Evolutionary conservation across 257 asterid genomes (phyloP).

Genomic region (Ballota nigra): DNA sequence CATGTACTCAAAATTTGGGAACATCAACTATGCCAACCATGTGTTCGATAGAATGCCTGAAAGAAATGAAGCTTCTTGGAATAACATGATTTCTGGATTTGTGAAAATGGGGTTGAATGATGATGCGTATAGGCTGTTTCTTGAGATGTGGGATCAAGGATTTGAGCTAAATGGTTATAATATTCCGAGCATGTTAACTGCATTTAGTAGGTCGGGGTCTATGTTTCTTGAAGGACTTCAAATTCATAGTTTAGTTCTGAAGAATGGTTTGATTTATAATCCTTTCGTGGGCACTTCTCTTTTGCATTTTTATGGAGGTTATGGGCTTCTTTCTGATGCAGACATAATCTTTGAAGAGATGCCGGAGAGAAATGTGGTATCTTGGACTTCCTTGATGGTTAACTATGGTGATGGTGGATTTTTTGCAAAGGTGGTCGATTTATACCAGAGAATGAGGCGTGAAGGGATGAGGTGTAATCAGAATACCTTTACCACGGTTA

Average conservation of each 20-base stretch:
- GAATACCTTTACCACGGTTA: conserved; percentile 67
- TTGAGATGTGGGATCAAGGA: conserved; percentile 58
- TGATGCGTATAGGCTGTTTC: conserved; percentile 53
- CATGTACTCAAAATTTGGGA: conserved; percentile 57
- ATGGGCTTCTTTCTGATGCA: conserved; percentile 51
- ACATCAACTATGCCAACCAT: conserved; percentile 36
- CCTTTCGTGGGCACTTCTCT: conserved; percentile 74
- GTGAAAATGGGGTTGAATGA: conserved; percentile 43
- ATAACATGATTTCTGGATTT: conserved; percentile 75
- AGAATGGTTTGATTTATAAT: conserved; percentile 56
- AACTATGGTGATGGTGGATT: conserved; percentile 52
- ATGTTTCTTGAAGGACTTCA: conserved; percentile 68
- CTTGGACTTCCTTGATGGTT: conserved; percentile 96
- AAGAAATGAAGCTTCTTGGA: conserved; percentile 76
- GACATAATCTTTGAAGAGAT: conserved; percentile 55
- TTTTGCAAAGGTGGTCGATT: conserved; percentile 37
- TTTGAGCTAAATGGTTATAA: conserved; percentile 51
- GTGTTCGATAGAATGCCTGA: conserved; percentile 80
- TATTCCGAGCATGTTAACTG: conserved; percentile 68
- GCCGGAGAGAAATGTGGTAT: conserved; percentile 80
- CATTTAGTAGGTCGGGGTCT: conserved; percentile 56
- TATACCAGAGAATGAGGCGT: conserved; percentile 53
- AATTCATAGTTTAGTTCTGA: conserved; percentile 67
- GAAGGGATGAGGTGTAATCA: conserved; percentile 57
- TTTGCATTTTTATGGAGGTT: conserved; percentile 79